Conservation (phyloP, 306 rosid genomes). For the Dryas octopetala region DNA sequence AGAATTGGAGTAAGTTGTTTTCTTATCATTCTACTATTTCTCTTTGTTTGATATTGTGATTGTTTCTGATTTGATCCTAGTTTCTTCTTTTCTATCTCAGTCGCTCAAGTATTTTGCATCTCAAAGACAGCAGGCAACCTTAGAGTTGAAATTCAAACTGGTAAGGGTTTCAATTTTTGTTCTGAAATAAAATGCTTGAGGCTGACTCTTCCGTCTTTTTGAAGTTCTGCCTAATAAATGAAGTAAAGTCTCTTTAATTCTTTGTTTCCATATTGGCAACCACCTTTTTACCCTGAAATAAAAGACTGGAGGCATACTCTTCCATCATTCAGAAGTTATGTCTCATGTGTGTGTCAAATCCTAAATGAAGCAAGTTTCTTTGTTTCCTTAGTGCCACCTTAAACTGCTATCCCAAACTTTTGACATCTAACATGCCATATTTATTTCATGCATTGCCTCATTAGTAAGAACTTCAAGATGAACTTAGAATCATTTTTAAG, state of each 20-base stretch:
- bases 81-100: conserved; percentile 43
- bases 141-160: conserved; percentile 63
- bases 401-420: not conserved
- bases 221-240: not conserved
- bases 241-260: not conserved
- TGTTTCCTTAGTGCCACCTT: not conserved
- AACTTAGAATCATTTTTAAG: conserved; percentile 1
- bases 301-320: not conserved
- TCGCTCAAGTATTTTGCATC: conserved; percentile 69
- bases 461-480: not conserved
- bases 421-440: not conserved
- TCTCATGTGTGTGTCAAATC: not conserved
- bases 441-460: conserved; percentile 12
- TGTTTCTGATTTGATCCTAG: not conserved
- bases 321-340: not conserved
- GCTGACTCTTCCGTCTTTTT: conserved; percentile 22
- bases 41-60: conserved; percentile 15
- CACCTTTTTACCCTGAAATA: not conserved
- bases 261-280: not conserved
- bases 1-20: conserved; percentile 69
- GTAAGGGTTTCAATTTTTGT: conserved; percentile 35
- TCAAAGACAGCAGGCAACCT: conserved; percentile 48
- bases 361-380: not conserved
- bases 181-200: not conserved
- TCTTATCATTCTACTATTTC: conserved; percentile 14